These are phyloP conservation scores for Leccinum barrowsii DNA, from an alignment of 768 basidiomycete species.

Conservation along the genomic window DNA sequence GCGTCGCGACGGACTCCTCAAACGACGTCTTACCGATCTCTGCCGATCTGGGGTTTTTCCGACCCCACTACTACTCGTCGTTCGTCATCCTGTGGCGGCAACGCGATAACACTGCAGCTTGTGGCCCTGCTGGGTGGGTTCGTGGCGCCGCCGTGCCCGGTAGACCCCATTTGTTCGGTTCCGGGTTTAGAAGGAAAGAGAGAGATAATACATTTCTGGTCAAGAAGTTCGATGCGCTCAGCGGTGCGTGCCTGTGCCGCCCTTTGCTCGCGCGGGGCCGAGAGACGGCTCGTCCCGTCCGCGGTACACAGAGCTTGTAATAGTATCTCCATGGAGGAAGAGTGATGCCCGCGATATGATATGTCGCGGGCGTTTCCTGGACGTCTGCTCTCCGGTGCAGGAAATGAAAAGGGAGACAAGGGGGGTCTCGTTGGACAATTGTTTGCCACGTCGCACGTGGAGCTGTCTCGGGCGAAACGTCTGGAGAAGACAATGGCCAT, in stretches of 20 bases:
- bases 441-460: conserved; percentile 9
- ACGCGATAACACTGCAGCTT: not conserved
- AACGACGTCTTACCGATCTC: not conserved
- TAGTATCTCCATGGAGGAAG: conserved; percentile 8
- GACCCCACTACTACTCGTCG: not conserved
- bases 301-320: not conserved
- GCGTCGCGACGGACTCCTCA: not conserved
- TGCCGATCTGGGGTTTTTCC: not conserved
- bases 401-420: not conserved
- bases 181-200: not conserved
- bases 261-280: conserved; percentile 4
- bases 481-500: not conserved
- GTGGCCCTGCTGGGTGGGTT: not conserved
- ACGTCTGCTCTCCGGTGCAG: not conserved
- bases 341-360: conserved; percentile 3
- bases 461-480: conserved; percentile 12
- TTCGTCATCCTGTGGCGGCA: not conserved
- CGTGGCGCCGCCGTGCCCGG: not conserved
- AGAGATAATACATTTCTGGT: not conserved
- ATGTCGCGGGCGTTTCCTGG: not conserved
- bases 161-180: not conserved
- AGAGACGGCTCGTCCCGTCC: not conserved
- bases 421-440: not conserved
- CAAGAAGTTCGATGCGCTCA: not conserved
- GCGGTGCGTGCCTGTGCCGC: not conserved